phyloP scores from a whole-genome alignment of 2,329 filamentous ascomycete species.

The Mycogone perniciosa region DNA sequence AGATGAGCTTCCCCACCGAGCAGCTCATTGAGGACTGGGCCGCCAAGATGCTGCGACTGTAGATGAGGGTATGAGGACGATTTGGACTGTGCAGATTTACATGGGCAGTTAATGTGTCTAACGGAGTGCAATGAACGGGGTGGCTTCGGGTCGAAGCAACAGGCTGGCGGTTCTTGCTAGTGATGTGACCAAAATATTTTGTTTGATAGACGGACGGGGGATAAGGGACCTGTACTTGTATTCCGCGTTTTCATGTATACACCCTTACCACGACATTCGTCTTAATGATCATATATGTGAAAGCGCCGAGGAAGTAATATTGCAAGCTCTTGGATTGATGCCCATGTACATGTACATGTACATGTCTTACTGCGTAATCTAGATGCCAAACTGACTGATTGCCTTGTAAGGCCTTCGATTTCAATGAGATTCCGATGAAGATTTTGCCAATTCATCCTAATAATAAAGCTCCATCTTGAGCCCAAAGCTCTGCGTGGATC shows the following conservation, averaged over 20 bases:
- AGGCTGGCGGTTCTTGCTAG: slow-evolving; percentile 18
- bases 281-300: slow-evolving; percentile 20
- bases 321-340: not conserved
- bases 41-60: slow-evolving; percentile 81
- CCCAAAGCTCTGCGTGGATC: too few species aligned
- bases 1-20: slow-evolving; percentile 92
- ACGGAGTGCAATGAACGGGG: not conserved
- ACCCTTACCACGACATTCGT: slow-evolving; percentile 24
- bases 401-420: too few species aligned
- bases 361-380: too few species aligned
- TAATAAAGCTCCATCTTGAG: too few species aligned
- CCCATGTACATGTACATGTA: too few species aligned
- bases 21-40: slow-evolving; percentile 79
- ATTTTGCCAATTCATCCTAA: too few species aligned
- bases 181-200: slow-evolving; percentile 20
- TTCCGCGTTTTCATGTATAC: slow-evolving; percentile 33
- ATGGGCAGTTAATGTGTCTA: slow-evolving; percentile 5
- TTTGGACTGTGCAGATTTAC: not conserved
- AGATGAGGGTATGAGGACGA: slow-evolving; percentile 26
- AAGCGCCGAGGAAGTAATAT: not conserved
- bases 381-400: too few species aligned
- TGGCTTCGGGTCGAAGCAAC: slow-evolving; percentile 8
- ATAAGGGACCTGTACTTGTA: slow-evolving; percentile 37
- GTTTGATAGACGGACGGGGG: slow-evolving; percentile 31
- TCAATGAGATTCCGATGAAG: too few species aligned